A percentile compares a stretch with the other conserved stretches of the same genome.
phyloP scores from a whole-genome alignment of 2,329 filamentous ascomycete species.

The Colletotrichum filicis region DNA sequence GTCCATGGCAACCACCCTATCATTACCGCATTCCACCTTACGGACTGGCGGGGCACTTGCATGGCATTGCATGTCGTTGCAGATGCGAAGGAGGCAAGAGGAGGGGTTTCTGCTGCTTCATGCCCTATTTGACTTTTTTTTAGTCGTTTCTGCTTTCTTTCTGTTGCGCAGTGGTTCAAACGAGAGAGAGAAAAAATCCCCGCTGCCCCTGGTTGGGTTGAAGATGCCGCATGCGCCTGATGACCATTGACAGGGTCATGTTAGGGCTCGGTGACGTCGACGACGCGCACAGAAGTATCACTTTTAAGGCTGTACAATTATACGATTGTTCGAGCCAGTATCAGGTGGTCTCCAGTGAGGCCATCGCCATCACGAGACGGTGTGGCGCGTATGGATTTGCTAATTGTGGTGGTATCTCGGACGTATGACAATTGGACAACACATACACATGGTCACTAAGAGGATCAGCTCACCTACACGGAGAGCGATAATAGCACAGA shows the following conservation, averaged over 20 bases:
- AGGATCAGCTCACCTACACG: slow-evolving; percentile 9
- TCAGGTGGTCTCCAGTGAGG: not conserved
- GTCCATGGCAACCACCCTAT: slow-evolving; percentile 32
- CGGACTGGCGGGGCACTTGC: slow-evolving; percentile 33
- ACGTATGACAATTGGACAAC: not conserved
- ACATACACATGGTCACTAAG: not conserved
- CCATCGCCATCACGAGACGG: slow-evolving; percentile 5
- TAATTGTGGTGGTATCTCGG: slow-evolving; percentile 14
- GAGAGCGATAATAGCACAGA: not conserved
- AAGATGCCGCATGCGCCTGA: slow-evolving; percentile 10
- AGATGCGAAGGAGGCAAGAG: slow-evolving; percentile 25
- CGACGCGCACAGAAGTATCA: slow-evolving; percentile 22
- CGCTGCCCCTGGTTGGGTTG: slow-evolving; percentile 21
- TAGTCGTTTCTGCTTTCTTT: not conserved
- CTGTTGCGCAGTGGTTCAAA: not conserved
- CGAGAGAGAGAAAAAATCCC: not conserved
- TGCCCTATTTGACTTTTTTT: slow-evolving; percentile 27
- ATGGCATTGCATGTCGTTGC: slow-evolving; percentile 34
- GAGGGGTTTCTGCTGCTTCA: slow-evolving; percentile 15
- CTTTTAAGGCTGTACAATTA: not conserved
- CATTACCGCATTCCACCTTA: slow-evolving; percentile 7
- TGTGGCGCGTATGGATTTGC: slow-evolving; percentile 2
- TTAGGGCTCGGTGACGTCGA: slow-evolving; percentile 34
- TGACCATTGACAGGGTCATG: slow-evolving; percentile 1
- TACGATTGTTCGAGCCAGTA: not conserved